phyloP scores from a whole-genome alignment of 2,329 filamentous ascomycete species.

The Chrysosporium queenslandicum region DNA sequence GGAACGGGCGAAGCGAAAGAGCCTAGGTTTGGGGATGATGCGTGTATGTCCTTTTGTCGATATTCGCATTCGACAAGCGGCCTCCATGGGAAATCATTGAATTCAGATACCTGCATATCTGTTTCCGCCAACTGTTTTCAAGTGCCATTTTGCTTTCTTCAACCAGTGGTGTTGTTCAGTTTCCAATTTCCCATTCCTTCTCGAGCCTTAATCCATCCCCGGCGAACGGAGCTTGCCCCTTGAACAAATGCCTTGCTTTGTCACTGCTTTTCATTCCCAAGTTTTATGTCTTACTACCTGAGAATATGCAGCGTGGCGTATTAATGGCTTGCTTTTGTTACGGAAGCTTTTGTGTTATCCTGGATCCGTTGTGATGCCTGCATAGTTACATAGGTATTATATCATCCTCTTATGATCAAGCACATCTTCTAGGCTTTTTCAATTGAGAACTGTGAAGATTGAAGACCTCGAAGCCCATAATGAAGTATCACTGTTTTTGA shows the following conservation, averaged over 20 bases:
- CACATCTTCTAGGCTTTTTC: background rate
- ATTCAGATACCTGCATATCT: conserved; percentile 10
- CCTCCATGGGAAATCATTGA: conserved; percentile 8
- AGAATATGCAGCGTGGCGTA: conserved; percentile 9
- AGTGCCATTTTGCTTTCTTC: background rate
- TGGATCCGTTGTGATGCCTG: background rate
- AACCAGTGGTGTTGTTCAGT: background rate
- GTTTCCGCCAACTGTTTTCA: background rate
- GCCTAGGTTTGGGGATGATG: conserved; percentile 9
- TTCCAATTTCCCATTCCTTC: background rate
- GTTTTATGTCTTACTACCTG: conserved; percentile 9
- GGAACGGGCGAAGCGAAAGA: background rate
- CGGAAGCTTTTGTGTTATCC: background rate
- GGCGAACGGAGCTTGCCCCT: background rate
- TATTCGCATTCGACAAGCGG: conserved; percentile 5
- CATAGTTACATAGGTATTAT: conserved; percentile 4
- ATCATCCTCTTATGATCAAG: background rate
- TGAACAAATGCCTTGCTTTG: background rate
- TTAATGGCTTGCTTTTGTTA: conserved; percentile 1
- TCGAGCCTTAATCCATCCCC: background rate
- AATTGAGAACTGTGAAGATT: background rate
- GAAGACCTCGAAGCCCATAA: too few species aligned
- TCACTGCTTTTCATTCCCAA: conserved; percentile 3
- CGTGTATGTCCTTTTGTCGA: conserved; percentile 5
- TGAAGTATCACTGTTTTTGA: too few species aligned